phyloP scores from a whole-genome alignment of 2,329 filamentous ascomycete species.

The Aspergillus clavatus region DNA sequence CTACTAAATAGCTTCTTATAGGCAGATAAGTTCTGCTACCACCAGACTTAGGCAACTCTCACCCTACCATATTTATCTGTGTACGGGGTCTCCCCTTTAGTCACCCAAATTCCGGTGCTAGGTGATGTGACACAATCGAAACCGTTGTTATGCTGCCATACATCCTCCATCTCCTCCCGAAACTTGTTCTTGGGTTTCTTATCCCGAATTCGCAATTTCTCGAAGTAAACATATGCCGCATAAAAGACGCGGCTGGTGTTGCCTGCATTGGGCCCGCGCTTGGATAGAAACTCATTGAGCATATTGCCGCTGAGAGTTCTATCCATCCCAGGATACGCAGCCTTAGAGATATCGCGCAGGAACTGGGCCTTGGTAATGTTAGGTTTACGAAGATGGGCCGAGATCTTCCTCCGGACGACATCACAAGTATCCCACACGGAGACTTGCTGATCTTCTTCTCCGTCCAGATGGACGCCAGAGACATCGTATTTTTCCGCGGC shows the following conservation, averaged over 20 bases:
- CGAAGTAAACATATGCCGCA: constrained; percentile 54
- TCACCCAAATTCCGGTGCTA: neutral
- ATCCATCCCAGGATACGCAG: constrained; percentile 35
- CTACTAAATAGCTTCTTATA: too few species aligned
- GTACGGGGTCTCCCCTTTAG: neutral
- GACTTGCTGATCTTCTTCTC: constrained; percentile 46
- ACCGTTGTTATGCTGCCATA: constrained; percentile 19
- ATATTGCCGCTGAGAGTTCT: constrained; percentile 31
- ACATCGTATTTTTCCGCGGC: constrained; percentile 36
- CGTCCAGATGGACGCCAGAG: constrained; percentile 41
- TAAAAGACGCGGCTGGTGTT: constrained; percentile 51
- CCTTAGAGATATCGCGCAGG: constrained; percentile 45
- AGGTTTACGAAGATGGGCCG: constrained; percentile 44
- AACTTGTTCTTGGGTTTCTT: constrained; percentile 50
- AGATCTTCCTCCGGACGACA: constrained; percentile 55
- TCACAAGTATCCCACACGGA: constrained; percentile 55
- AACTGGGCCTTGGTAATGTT: constrained; percentile 51
- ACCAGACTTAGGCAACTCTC: neutral
- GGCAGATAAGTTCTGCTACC: too few species aligned
- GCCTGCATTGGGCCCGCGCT: constrained; percentile 47
- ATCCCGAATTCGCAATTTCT: constrained; percentile 52
- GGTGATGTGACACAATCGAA: constrained; percentile 6
- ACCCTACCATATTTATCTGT: constrained; percentile 8
- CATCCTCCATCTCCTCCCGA: constrained; percentile 49
- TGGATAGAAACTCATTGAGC: constrained; percentile 48